phyloP scores from a whole-genome alignment of 768 basidiomycete genomes.

The Tricholoma furcatifolium region DNA sequence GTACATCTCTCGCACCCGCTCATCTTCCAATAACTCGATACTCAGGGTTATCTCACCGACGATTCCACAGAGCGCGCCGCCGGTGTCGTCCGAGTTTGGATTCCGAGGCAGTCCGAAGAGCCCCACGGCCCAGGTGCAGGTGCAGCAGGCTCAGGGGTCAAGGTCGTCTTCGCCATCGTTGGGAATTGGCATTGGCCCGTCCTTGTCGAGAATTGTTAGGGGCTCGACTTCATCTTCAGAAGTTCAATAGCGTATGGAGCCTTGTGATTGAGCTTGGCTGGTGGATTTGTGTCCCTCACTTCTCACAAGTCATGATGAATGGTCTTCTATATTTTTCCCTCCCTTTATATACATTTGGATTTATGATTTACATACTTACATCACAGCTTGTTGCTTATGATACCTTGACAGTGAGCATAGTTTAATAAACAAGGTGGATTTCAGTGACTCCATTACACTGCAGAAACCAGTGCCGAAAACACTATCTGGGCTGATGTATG shows the following conservation, averaged over 20 bases:
- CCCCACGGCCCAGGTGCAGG: conserved; percentile 12
- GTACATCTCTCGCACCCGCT: conserved; percentile 58
- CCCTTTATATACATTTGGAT: conserved; percentile 12
- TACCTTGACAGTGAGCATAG: conserved; percentile 4
- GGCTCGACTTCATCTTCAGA: conserved; percentile 19
- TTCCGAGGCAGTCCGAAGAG: conserved; percentile 12
- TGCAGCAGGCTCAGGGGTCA: conserved; percentile 13
- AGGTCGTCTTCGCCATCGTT: background rate
- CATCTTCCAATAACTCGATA: conserved; percentile 43
- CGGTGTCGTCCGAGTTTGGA: conserved; percentile 12
- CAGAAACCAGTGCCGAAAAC: too few species aligned
- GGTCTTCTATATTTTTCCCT: background rate
- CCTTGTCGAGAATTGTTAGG: conserved; percentile 22
- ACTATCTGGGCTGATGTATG: too few species aligned
- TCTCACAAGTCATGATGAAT: background rate
- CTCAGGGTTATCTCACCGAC: conserved; percentile 38
- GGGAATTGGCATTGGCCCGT: conserved; percentile 12
- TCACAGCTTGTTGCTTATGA: conserved; percentile 7
- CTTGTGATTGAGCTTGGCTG: background rate
- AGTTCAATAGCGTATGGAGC: conserved; percentile 1
- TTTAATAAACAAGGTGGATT: too few species aligned
- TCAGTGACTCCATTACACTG: too few species aligned
- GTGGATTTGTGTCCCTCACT: background rate
- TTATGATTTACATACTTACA: conserved; percentile 1
- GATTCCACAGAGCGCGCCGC: conserved; percentile 17